phyloP scores from a whole-genome alignment of 345 rosid species.

The Eucalyptus cloeziana region DNA sequence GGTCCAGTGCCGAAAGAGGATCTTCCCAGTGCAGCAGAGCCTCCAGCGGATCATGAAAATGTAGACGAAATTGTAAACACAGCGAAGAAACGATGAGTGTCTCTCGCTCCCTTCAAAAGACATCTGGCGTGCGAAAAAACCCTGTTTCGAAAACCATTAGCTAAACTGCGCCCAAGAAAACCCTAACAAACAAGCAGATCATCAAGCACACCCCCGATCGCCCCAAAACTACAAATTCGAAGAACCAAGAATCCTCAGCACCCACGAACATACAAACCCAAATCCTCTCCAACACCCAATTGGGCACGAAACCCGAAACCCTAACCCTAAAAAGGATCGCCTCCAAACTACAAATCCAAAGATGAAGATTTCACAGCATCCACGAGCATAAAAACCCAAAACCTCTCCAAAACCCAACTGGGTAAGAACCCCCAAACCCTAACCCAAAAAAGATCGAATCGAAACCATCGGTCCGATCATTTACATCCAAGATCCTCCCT shows the following conservation, averaged over 20 bases:
- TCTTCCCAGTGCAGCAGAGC: slow-evolving; percentile 48
- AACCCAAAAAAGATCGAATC: neutral
- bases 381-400: neutral
- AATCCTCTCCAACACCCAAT: neutral
- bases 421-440: neutral
- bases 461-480: neutral
- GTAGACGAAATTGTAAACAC: slow-evolving; percentile 43
- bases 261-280: neutral
- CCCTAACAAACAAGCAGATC: neutral
- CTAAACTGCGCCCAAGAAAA: neutral
- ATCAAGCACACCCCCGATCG: neutral
- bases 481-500: neutral
- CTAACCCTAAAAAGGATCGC: neutral
- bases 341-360: neutral
- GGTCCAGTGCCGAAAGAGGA: slow-evolving; percentile 59
- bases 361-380: neutral
- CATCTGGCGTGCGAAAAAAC: slow-evolving; percentile 24
- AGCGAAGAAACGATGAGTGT: slow-evolving; percentile 23
- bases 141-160: slow-evolving; percentile 19
- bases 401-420: neutral
- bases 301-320: neutral
- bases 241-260: neutral
- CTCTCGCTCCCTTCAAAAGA: slow-evolving; percentile 19
- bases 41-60: slow-evolving; percentile 70
- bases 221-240: neutral